These are phyloP conservation scores for Ilex paraguariensis DNA, from an alignment of 305 asterid genomes.

Conservation along the genomic window DNA sequence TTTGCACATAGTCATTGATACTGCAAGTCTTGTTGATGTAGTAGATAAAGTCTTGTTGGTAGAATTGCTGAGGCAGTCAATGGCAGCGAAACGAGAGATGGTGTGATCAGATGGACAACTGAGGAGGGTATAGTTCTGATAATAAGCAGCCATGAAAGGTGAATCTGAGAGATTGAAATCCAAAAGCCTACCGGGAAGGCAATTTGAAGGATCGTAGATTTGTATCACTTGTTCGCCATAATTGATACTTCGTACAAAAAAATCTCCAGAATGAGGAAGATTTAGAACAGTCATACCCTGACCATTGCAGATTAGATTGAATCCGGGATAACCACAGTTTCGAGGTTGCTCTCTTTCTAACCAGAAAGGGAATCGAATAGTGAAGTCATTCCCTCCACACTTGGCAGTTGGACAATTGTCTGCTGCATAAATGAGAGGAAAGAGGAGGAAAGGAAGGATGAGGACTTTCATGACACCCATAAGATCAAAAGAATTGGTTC, in stretches of 20 bases:
- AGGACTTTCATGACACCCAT: slow-evolving; percentile 36
- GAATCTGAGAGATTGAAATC: slow-evolving; percentile 40
- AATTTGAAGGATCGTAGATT: slow-evolving; percentile 41
- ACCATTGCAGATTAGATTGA: slow-evolving; percentile 27
- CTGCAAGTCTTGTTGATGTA: slow-evolving; percentile 21
- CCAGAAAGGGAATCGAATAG: slow-evolving; percentile 51
- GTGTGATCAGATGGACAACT: slow-evolving; percentile 38
- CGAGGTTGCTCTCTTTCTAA: slow-evolving; percentile 26
- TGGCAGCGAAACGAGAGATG: slow-evolving; percentile 12
- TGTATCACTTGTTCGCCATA: slow-evolving; percentile 45
- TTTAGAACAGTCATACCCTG: slow-evolving; percentile 15
- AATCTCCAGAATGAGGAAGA: slow-evolving; percentile 48
- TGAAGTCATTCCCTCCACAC: slow-evolving; percentile 29
- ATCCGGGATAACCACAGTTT: slow-evolving; percentile 55
- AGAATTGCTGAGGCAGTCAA: slow-evolving; percentile 64
- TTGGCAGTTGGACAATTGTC: slow-evolving; percentile 21
- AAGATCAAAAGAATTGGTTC: slow-evolving; percentile 7
- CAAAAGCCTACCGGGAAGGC: slow-evolving; percentile 49
- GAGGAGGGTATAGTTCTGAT: slow-evolving; percentile 43
- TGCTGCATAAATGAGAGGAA: slow-evolving; percentile 22
- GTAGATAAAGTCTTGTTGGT: slow-evolving; percentile 47
- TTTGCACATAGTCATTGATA: slow-evolving; percentile 39
- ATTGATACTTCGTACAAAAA: slow-evolving; percentile 38
- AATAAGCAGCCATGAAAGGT: slow-evolving; percentile 33
- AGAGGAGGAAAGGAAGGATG: slow-evolving; percentile 24